These are phyloP conservation scores for Leucosporidium scottii DNA, from an alignment of 768 basidiomycete species.

Conservation along the genomic window DNA sequence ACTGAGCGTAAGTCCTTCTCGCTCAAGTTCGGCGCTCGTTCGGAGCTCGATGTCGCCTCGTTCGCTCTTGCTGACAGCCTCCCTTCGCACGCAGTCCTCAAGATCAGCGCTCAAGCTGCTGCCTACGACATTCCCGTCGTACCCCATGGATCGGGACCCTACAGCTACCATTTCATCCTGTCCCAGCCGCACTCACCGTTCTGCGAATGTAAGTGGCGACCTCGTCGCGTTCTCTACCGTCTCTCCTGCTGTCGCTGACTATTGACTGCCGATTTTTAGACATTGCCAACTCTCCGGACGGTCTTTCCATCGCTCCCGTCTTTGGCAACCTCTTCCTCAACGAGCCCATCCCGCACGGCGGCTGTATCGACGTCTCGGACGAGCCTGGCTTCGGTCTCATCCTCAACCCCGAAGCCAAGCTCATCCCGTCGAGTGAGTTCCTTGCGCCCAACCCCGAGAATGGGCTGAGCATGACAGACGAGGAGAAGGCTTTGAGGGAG, in stretches of 20 bases:
- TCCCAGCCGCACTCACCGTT: slow-evolving; percentile 45
- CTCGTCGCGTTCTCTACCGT: too few relatives aligned
- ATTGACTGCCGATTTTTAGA: too few relatives aligned
- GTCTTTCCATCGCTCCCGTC: slow-evolving; percentile 44
- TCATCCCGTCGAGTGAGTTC: slow-evolving; percentile 36
- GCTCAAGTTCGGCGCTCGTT: too few relatives aligned
- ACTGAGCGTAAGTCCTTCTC: slow-evolving; percentile 13
- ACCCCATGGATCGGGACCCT: slow-evolving; percentile 50
- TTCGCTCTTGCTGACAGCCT: not conserved
- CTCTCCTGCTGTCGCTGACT: too few relatives aligned
- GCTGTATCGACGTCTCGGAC: slow-evolving; percentile 43
- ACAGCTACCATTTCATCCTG: slow-evolving; percentile 46
- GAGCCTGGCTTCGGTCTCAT: slow-evolving; percentile 46
- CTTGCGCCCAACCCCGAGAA: slow-evolving; percentile 6
- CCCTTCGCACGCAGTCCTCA: slow-evolving; percentile 29
- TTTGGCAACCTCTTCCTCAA: slow-evolving; percentile 48
- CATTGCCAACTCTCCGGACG: slow-evolving; percentile 47
- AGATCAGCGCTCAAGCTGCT: slow-evolving; percentile 44
- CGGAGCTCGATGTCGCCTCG: too few relatives aligned
- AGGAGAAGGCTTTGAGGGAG: not conserved
- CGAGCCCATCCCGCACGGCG: slow-evolving; percentile 45
- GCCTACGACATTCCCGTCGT: slow-evolving; percentile 51
- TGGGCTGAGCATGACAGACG: not conserved
- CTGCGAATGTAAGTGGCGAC: slow-evolving; percentile 44
- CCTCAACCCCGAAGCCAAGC: slow-evolving; percentile 44